Evolutionary conservation across 148 eudicot genomes (phyloP).

Genomic region (Dianthus caryophyllus): DNA sequence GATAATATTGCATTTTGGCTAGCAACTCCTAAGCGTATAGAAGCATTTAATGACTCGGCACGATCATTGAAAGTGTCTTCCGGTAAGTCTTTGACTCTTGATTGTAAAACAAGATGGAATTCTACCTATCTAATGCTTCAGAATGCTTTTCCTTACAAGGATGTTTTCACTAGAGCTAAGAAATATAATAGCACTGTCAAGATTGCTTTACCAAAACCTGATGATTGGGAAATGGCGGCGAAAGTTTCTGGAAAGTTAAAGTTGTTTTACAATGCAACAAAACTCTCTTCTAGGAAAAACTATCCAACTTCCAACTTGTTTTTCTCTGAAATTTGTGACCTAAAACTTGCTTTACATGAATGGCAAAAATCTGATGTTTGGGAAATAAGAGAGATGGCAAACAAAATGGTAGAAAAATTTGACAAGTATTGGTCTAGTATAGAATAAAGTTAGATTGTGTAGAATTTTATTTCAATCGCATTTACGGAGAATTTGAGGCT

Average conservation of each 20-base stretch:
- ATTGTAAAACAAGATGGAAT: no score
- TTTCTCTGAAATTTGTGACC: background rate
- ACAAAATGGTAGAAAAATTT: background rate
- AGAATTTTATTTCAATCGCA: background rate
- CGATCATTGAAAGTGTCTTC: background rate
- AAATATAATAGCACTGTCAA: background rate
- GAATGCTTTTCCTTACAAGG: background rate
- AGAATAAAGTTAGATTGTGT: background rate
- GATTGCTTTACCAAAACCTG: background rate
- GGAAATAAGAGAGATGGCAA: background rate
- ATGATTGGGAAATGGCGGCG: background rate
- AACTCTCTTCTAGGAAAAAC: background rate
- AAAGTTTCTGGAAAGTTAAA: background rate
- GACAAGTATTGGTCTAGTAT: background rate
- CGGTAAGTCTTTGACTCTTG: background rate
- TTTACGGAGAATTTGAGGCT: background rate
- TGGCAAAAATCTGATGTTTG: background rate
- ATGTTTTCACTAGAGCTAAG: constrained; percentile 5
- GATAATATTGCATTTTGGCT: no score
- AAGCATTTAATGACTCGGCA: background rate
- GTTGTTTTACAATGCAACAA: background rate
- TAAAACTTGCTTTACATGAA: background rate
- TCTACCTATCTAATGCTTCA: no score
- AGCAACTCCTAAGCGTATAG: no score
- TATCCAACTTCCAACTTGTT: constrained; percentile 1